phyloP scores from a whole-genome alignment of 106 monocot species.

The Acorus gramineus region DNA sequence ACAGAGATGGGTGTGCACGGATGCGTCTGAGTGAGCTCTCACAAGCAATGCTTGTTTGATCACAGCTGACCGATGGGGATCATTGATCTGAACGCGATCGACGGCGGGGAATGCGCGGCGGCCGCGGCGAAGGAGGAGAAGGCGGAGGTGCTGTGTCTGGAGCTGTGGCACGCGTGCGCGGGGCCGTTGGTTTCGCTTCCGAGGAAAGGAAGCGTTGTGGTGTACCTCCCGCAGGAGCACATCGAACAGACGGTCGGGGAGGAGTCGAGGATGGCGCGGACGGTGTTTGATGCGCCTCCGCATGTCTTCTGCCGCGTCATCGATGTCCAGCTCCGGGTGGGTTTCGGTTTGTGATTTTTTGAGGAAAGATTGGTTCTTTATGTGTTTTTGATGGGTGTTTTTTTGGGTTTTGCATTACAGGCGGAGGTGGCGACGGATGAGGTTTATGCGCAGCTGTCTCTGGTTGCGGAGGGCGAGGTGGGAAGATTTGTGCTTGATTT shows the following conservation, averaged over 20 bases:
- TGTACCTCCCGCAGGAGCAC: conserved; percentile 41
- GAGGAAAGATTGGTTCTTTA: not conserved
- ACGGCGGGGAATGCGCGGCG: too few species aligned
- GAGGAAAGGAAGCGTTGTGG: conserved; percentile 18
- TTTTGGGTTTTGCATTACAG: conserved; percentile 7
- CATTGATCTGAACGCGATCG: too few species aligned
- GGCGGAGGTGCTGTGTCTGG: not conserved
- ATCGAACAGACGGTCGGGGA: conserved; percentile 10
- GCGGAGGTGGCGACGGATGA: conserved; percentile 37
- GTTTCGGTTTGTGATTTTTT: not conserved
- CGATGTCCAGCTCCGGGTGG: conserved; percentile 24
- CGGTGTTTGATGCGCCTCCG: conserved; percentile 3
- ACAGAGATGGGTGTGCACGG: too few species aligned
- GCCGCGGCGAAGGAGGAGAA: too few species aligned
- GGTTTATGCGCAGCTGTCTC: conserved; percentile 29
- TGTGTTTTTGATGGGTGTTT: conserved; percentile 3
- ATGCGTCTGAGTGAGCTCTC: too few species aligned
- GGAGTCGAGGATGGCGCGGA: not conserved
- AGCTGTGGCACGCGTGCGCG: conserved; percentile 40
- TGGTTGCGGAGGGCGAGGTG: conserved; percentile 11
- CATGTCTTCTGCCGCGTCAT: conserved; percentile 34
- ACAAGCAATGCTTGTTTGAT: too few species aligned
- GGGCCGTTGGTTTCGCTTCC: conserved; percentile 26
- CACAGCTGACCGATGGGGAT: too few species aligned
- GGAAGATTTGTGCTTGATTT: not conserved